A percentile compares a stretch with the other conserved stretches of the same genome.
Conservation (phyloP, 768 basidiomycete genomes). For the Pisolithus albus region DNA sequence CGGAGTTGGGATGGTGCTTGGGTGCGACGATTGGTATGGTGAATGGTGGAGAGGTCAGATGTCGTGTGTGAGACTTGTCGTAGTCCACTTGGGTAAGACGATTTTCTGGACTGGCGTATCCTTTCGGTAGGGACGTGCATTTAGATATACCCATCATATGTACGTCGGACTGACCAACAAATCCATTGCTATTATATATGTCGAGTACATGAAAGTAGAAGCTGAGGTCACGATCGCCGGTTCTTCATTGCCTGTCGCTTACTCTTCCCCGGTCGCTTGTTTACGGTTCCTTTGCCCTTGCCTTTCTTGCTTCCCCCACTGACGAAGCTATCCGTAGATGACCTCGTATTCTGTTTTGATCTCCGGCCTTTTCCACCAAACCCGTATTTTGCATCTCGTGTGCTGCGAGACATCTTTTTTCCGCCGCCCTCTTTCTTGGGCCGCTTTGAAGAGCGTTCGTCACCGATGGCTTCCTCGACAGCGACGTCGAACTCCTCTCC, state of each 20-base stretch:
- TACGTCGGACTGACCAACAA: too few relatives aligned
- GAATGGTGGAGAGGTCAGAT: slow-evolving; percentile 46
- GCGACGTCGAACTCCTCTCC: slow-evolving; percentile 76
- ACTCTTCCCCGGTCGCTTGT: slow-evolving; percentile 54
- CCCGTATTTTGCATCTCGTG: slow-evolving; percentile 76
- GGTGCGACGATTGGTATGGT: slow-evolving; percentile 79
- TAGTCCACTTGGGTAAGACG: too few relatives aligned
- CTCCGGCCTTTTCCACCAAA: slow-evolving; percentile 64
- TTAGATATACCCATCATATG: too few relatives aligned
- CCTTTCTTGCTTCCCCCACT: slow-evolving; percentile 30
- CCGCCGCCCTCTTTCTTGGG: slow-evolving; percentile 22
- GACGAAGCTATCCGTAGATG: slow-evolving; percentile 73
- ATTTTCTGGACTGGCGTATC: too few relatives aligned
- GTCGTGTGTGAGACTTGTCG: slow-evolving; percentile 28
- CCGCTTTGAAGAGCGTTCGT: slow-evolving; percentile 60
- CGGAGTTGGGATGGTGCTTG: slow-evolving; percentile 91
- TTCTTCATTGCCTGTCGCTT: slow-evolving; percentile 42
- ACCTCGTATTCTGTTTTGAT: slow-evolving; percentile 75
- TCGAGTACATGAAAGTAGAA: neutral
- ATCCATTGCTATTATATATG: too few relatives aligned
- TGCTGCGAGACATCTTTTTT: slow-evolving; percentile 44
- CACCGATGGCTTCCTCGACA: slow-evolving; percentile 82
- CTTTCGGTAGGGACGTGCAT: neutral
- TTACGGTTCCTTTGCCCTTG: slow-evolving; percentile 21
- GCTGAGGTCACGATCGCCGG: slow-evolving; percentile 18